Percentiles rank a stretch among this genome's conserved stretches.
phyloP scores from a whole-genome alignment of 1,284 basidiomycete species.

The Quambalaria eucalypti region DNA sequence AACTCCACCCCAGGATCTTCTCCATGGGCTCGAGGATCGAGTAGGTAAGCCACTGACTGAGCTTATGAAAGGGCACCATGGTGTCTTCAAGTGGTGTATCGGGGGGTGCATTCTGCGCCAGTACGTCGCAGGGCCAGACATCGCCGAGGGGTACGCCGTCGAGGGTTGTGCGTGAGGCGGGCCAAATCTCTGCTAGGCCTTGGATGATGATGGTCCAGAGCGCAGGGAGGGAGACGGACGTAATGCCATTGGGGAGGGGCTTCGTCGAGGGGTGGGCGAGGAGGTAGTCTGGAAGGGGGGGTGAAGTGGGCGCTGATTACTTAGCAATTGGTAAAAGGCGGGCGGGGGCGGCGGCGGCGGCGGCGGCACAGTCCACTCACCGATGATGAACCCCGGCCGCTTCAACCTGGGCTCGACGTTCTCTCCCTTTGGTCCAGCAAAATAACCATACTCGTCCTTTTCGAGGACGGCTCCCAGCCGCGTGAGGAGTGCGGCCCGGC shows the following conservation, averaged over 20 bases:
- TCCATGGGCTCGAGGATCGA: constrained; percentile 30
- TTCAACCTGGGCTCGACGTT: constrained; percentile 2
- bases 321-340: too few relatives aligned
- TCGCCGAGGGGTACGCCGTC: constrained; percentile 68
- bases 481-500: constrained; percentile 60
- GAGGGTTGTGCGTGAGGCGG: constrained; percentile 59
- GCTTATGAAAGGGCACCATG: constrained; percentile 87
- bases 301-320: background rate
- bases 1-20: constrained; percentile 61
- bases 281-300: constrained; percentile 58
- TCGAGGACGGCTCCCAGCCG: constrained; percentile 22
- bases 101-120: constrained; percentile 1
- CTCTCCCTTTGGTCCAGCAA: constrained; percentile 12
- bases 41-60: constrained; percentile 64
- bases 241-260: constrained; percentile 27
- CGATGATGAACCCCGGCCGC: constrained; percentile 10
- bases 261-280: constrained; percentile 43
- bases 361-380: constrained; percentile 43
- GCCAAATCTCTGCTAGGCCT: constrained; percentile 81
- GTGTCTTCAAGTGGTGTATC: constrained; percentile 17
- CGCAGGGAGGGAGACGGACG: constrained; percentile 12
- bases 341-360: constrained; percentile 54
- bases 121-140: constrained; percentile 61
- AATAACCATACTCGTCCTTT: constrained; percentile 18
- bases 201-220: constrained; percentile 77